Base-by-base conservation (phyloP, 495 filamentous ascomycete species). In the Chaetomium cochliodes region DNA sequence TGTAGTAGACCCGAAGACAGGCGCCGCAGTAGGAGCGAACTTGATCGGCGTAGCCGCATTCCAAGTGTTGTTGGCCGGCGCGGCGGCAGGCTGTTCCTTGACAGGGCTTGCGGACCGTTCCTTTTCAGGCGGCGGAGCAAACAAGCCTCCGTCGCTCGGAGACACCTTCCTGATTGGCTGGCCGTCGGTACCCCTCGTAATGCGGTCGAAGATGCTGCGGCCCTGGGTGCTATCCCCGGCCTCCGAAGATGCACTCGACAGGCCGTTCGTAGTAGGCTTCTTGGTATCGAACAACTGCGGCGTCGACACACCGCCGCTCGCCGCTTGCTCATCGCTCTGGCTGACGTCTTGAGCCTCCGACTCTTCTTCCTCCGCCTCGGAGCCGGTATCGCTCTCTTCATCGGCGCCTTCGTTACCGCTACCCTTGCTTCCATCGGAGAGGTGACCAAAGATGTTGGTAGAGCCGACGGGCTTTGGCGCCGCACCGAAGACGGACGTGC, bases 401-500 rank as follows among this genome's bases (percentile, higher is more conserved):
- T 84, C 74, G 8, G 71, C 77, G 37, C 77, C 73, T 51, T 81
- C 76, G 47, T 79, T 74, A 26, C 78, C 72, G 60, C 80, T 81
- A 39, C 76, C 77, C 63, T 76, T 79, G 42, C 79, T 84, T 16
- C 76, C 77, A 42, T 82, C 84, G 2, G 86, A 86, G 42, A 88
- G 75, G 62, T 88, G 82, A 57, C 86, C 81, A 62, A 90, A 90
- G 26, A 88, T 87, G 65, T 88, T 89, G 1, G 67, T 47, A n/a
- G 66, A 13, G 22, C 70, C 58, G 28, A 69, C 57, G 44, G 67
- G 23, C 65, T 72, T 74, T 13, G 68, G 18, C 0, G 52, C 23
- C 52, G 65, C 26, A n/a, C 69, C 73, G 39, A 77, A 72, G 33
- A 77, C 54, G 1, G 75, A 75, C 37, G 53, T 65, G 22, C 65